phyloP scores from a whole-genome alignment of 495 filamentous ascomycete species.

The Penicillium diatomitis region DNA sequence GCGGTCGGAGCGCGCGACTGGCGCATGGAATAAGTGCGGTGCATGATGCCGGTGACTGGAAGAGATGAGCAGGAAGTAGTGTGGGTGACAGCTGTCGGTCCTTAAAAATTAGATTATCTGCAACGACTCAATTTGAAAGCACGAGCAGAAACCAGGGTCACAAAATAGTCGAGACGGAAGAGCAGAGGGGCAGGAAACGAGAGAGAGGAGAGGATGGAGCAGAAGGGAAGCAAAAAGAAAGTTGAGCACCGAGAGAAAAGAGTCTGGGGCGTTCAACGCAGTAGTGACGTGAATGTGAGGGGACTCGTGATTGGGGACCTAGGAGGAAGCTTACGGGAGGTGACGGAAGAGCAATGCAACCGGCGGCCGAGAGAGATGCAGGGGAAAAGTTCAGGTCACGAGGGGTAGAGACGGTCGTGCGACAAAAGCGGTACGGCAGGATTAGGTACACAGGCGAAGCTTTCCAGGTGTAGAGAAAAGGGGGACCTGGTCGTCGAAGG shows the following conservation, averaged over 20 bases:
- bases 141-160: too few relatives aligned
- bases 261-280: constrained; percentile 24
- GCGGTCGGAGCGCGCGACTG: constrained; percentile 88
- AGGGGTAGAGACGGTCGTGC: not conserved
- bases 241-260: constrained; percentile 11
- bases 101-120: too few relatives aligned
- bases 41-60: constrained; percentile 49
- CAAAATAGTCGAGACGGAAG: too few relatives aligned
- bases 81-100: too few relatives aligned
- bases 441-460: too few relatives aligned
- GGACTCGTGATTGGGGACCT: not conserved
- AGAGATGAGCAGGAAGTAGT: not conserved
- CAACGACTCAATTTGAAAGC: too few relatives aligned
- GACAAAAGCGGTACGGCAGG: too few relatives aligned
- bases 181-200: not conserved
- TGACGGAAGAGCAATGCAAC: constrained; percentile 30
- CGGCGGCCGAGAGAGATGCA: constrained; percentile 13
- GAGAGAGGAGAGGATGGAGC: not conserved
- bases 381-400: constrained; percentile 1
- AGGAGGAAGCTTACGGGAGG: constrained; percentile 15
- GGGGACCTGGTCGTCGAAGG: not conserved
- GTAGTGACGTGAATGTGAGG: constrained; percentile 31
- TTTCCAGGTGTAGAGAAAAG: too few relatives aligned
- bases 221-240: not conserved
- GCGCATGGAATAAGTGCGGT: constrained; percentile 98